phyloP scores from a whole-genome alignment of 75 land plant species.

The Picea glauca region DNA sequence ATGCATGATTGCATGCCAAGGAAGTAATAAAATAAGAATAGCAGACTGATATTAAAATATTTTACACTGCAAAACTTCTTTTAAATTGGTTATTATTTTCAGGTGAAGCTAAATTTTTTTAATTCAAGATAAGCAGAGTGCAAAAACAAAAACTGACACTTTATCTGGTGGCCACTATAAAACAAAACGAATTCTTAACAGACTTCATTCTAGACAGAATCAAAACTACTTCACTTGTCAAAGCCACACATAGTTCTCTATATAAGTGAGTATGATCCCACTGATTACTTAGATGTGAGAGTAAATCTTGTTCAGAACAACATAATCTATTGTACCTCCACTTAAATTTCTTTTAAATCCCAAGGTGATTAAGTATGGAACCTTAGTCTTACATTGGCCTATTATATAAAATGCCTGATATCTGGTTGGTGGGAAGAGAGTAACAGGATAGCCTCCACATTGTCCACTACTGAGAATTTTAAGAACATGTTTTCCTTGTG shows the following conservation, averaged over 20 bases:
- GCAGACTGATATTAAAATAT: neutral
- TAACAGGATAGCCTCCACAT: neutral
- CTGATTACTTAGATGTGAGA: neutral
- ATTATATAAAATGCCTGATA: neutral
- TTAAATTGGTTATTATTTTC: neutral
- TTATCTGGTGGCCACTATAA: too few species aligned
- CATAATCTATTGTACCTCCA: neutral
- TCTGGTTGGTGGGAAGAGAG: neutral
- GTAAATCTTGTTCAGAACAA: neutral
- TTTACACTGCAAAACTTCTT: neutral
- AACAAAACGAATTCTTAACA: too few species aligned
- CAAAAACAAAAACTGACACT: too few species aligned
- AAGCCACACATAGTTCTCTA: too few species aligned
- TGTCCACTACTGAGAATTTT: neutral
- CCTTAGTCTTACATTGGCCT: neutral
- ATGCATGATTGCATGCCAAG: neutral
- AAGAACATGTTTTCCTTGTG: neutral
- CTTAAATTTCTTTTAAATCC: too few species aligned
- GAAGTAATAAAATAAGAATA: constrained; percentile 2
- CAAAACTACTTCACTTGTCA: too few species aligned
- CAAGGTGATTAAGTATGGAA: neutral
- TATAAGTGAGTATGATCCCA: too few species aligned
- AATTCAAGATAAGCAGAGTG: too few species aligned
- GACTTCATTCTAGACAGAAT: too few species aligned
- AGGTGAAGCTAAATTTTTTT: too few species aligned